Percentiles rank a stretch among this genome's conserved stretches.
Evolutionary conservation across 805 yeast species (phyloP).

Genomic region (Saccharomycopsis sp.): DNA sequence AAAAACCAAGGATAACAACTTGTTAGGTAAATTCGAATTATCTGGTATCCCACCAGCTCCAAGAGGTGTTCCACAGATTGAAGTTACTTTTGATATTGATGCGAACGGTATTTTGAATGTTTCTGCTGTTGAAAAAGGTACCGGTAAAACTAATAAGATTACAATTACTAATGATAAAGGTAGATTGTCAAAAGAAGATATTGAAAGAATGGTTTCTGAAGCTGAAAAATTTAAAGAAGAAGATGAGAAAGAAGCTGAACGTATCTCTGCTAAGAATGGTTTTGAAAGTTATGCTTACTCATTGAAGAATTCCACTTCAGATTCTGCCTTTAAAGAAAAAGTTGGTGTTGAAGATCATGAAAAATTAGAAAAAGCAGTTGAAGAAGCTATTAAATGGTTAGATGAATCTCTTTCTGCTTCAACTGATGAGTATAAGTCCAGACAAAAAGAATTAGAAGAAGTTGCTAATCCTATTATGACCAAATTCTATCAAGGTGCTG

Average conservation of each 20-base stretch:
- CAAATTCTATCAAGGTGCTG: slow-evolving; percentile 94
- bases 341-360: slow-evolving; percentile 60
- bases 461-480: slow-evolving; percentile 95
- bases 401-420: slow-evolving; percentile 89
- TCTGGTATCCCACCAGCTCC: slow-evolving; percentile 98
- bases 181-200: slow-evolving; percentile 94
- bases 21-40: slow-evolving; percentile 94
- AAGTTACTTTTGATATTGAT: too few relatives aligned
- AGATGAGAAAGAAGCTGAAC: slow-evolving; percentile 88
- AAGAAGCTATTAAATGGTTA: slow-evolving; percentile 84
- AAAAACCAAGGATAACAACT: slow-evolving; percentile 89
- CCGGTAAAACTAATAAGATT: slow-evolving; percentile 95
- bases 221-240: slow-evolving; percentile 97
- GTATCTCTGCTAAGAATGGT: slow-evolving; percentile 90
- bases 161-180: slow-evolving; percentile 99
- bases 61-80: slow-evolving; percentile 99
- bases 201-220: slow-evolving; percentile 95
- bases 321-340: slow-evolving; percentile 71
- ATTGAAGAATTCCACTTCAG: slow-evolving; percentile 71
- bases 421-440: slow-evolving; percentile 83
- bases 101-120: slow-evolving; percentile 97
- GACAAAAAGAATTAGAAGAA: slow-evolving; percentile 92
- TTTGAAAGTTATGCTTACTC: slow-evolving; percentile 94
- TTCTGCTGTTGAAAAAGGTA: slow-evolving; percentile 95
- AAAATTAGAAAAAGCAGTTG: slow-evolving; percentile 67